phyloP scores from a whole-genome alignment of 768 basidiomycete genomes.

The Omphalotus guepiniiformis region DNA sequence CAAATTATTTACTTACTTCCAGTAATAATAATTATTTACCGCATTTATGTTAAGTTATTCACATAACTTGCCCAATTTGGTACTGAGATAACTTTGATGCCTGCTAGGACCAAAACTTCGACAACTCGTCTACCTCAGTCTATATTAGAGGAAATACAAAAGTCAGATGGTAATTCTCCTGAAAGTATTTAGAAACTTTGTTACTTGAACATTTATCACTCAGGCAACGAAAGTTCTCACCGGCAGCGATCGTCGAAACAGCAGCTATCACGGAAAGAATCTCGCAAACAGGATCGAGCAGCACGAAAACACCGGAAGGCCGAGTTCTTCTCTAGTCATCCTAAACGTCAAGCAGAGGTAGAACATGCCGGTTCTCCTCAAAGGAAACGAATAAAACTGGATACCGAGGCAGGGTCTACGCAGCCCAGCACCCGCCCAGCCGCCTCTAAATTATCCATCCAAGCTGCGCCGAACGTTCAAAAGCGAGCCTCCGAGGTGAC shows the following conservation, averaged over 20 bases:
- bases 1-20: too few species aligned
- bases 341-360: slow-evolving; percentile 35
- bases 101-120: slow-evolving; percentile 29
- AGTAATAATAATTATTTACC: too few species aligned
- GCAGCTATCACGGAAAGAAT: slow-evolving; percentile 50
- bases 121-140: slow-evolving; percentile 35
- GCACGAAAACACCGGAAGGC: slow-evolving; percentile 62
- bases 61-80: neutral
- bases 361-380: slow-evolving; percentile 44
- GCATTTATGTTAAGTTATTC: too few species aligned
- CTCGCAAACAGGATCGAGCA: slow-evolving; percentile 58
- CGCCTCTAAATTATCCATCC: neutral
- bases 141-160: slow-evolving; percentile 26
- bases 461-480: neutral
- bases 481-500: too few species aligned
- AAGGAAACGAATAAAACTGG: slow-evolving; percentile 44
- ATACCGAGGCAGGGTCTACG: slow-evolving; percentile 8
- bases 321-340: slow-evolving; percentile 42
- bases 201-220: too few species aligned
- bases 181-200: neutral
- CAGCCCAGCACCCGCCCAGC: neutral
- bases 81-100: slow-evolving; percentile 1
- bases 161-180: slow-evolving; percentile 3
- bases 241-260: slow-evolving; percentile 16
- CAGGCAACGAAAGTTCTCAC: slow-evolving; percentile 10